Percentiles rank a stretch among this genome's conserved stretches.
Evolutionary conservation across 2,329 filamentous ascomycete genomes (phyloP).

Genomic region (Aspergillus puulaauensis): DNA sequence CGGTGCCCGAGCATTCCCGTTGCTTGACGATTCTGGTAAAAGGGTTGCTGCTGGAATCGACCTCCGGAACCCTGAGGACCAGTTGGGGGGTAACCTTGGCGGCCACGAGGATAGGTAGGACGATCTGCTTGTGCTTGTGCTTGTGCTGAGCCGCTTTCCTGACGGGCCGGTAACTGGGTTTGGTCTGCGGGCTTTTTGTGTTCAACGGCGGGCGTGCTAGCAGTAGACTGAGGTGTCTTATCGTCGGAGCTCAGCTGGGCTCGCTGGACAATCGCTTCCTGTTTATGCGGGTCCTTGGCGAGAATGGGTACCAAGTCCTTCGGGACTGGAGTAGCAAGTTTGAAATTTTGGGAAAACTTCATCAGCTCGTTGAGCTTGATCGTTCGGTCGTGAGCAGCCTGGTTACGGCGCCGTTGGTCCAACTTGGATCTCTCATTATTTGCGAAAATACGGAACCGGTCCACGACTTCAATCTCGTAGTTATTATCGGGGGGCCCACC

Average conservation of each 20-base stretch:
- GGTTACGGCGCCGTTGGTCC: slow-evolving; percentile 56
- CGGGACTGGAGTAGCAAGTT: slow-evolving; percentile 88
- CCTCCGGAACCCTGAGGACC: slow-evolving; percentile 45
- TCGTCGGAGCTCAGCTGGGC: slow-evolving; percentile 72
- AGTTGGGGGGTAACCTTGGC: slow-evolving; percentile 48
- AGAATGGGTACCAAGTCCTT: slow-evolving; percentile 90
- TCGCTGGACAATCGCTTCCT: slow-evolving; percentile 88
- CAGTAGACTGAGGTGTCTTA: slow-evolving; percentile 47
- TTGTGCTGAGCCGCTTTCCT: slow-evolving; percentile 38
- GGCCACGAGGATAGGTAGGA: slow-evolving; percentile 48
- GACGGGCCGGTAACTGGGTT: slow-evolving; percentile 47
- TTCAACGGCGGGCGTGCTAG: slow-evolving; percentile 41
- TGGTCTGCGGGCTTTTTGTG: slow-evolving; percentile 56
- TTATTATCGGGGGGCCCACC: slow-evolving; percentile 51
- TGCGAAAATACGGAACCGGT: slow-evolving; percentile 65
- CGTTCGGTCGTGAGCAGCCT: slow-evolving; percentile 72
- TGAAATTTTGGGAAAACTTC: slow-evolving; percentile 93
- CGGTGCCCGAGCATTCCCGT: slow-evolving; percentile 52
- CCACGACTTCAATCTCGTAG: slow-evolving; percentile 60
- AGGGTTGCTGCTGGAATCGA: slow-evolving; percentile 43
- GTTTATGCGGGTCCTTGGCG: slow-evolving; percentile 93
- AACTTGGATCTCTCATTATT: slow-evolving; percentile 61
- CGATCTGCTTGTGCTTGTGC: slow-evolving; percentile 46
- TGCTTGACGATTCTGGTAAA: slow-evolving; percentile 42
- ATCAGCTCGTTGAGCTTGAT: slow-evolving; percentile 91